Evolutionary conservation across 2,329 filamentous ascomycete genomes (phyloP), one percentile per base, ranked within the genome.

Genomic region (Septoria petroselini): DNA sequence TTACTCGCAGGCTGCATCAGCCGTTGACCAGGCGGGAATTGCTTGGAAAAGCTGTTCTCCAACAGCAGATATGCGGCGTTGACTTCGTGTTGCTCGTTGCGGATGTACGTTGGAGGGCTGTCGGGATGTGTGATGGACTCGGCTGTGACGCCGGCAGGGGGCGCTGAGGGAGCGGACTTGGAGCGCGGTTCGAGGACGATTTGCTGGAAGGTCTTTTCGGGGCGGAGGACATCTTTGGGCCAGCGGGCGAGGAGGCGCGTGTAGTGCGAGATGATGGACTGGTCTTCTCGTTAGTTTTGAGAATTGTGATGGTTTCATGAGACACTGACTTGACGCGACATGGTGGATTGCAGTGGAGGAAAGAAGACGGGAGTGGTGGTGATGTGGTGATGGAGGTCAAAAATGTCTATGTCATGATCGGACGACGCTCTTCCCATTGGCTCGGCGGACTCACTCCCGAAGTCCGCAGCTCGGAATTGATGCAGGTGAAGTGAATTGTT

Each of bases 31-130:
- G 79, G 55, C 2, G 76, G 76, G 53, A 75, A 79, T 60, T 72
- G 59, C 43, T 74, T 77, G 39, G 66, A 69, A 59, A 81, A 83
- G 41, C 77, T 69, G 61, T 84, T 74, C 57, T 82, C 79, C 2
- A 84, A 68, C n/a, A 84, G 68, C 2, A 77, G 74, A 54, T 79
- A 81, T 1, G 84, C 73, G 3, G 79, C 80, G 58, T 82, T 83
- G 46, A 81, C 66, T 58, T 79, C 72, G 25, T 65, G 65, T 25
- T 70, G 60, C 53, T 78, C 75, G 38, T 60, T 39, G 31, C 55
- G 50, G 14, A 12, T n/a, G 12, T 46, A 46, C n/a, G 23, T 38
- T 3, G 43, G 30, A 8, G 23, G 5, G 15, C 19, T 17, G 1
- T 21, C 14, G 25, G 27, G 15, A n/a, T 23, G 25, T 18, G 43